These are phyloP conservation scores for Colletotrichum camelliae DNA, from an alignment of 2,329 filamentous ascomycete genomes.

Conservation along the genomic window DNA sequence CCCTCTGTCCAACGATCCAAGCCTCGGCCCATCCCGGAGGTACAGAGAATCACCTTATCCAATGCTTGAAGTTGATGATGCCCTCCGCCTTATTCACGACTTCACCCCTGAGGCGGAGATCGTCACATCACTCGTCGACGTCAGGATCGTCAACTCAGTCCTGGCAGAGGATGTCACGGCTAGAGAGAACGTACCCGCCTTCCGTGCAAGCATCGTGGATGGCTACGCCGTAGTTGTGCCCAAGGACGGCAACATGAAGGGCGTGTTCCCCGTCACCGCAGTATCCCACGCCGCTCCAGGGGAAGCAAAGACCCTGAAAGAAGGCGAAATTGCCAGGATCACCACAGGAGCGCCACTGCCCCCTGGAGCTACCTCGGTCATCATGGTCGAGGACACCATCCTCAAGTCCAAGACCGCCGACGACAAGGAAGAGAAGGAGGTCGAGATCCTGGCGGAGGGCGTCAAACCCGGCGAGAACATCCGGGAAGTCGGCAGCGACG, in stretches of 20 bases:
- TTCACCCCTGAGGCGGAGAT: constrained; percentile 71
- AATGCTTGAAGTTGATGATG: constrained; percentile 87
- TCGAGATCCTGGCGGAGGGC: constrained; percentile 82
- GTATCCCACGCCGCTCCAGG: constrained; percentile 85
- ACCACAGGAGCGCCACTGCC: constrained; percentile 94
- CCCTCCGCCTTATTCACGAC: constrained; percentile 73
- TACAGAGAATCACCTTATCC: constrained; percentile 89
- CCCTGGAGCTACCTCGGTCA: constrained; percentile 84
- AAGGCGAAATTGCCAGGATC: constrained; percentile 84
- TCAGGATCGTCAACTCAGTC: constrained; percentile 74
- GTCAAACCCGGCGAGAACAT: constrained; percentile 86
- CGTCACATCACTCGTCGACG: constrained; percentile 65
- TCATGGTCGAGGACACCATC: constrained; percentile 95
- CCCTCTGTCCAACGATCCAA: constrained; percentile 64
- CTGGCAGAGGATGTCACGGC: constrained; percentile 85
- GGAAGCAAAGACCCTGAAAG: constrained; percentile 66
- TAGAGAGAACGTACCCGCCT: constrained; percentile 85
- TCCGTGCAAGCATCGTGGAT: constrained; percentile 94
- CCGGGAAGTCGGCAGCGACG: constrained; percentile 88
- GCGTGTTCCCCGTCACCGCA: constrained; percentile 83
- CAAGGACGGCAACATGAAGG: constrained; percentile 69
- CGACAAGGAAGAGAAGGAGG: constrained; percentile 81
- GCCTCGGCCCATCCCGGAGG: constrained; percentile 68
- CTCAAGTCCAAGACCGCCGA: constrained; percentile 79
- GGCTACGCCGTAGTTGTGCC: constrained; percentile 86